phyloP scores from a whole-genome alignment of 179 eudicot genomes.

The Drosera spatulata region DNA sequence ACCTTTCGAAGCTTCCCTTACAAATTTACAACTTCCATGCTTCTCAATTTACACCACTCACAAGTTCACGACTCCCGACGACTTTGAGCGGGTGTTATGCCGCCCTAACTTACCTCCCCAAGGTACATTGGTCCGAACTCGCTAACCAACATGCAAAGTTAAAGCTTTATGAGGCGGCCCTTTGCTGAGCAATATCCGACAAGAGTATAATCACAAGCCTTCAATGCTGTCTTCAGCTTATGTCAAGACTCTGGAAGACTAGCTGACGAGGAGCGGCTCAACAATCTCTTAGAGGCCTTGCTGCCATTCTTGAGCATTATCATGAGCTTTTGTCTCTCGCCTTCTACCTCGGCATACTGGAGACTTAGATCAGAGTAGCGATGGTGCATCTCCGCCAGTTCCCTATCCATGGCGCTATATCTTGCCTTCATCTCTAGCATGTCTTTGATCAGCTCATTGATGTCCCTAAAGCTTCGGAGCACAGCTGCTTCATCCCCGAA shows the following conservation, averaged over 20 bases:
- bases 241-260: constrained; percentile 6
- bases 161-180: too few relatives aligned
- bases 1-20: too few relatives aligned
- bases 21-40: too few relatives aligned
- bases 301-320: constrained; percentile 74
- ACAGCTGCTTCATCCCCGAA: constrained; percentile 83
- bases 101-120: too few relatives aligned
- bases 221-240: too few relatives aligned
- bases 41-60: too few relatives aligned
- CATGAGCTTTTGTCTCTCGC: constrained; percentile 81
- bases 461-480: constrained; percentile 85
- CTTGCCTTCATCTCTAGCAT: constrained; percentile 71
- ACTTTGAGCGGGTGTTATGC: too few relatives aligned
- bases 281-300: constrained; percentile 31
- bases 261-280: constrained; percentile 16
- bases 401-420: constrained; percentile 45
- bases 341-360: constrained; percentile 94
- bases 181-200: too few relatives aligned
- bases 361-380: constrained; percentile 87
- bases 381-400: constrained; percentile 79
- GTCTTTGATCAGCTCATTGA: constrained; percentile 86
- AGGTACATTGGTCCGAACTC: too few relatives aligned
- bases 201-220: too few relatives aligned
- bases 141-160: too few relatives aligned
- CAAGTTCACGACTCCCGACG: too few relatives aligned